Percentiles rank a stretch among this genome's conserved stretches.
Evolutionary conservation across 768 basidiomycete species (phyloP).

Genomic region (Psilocybe subaeruginosa): DNA sequence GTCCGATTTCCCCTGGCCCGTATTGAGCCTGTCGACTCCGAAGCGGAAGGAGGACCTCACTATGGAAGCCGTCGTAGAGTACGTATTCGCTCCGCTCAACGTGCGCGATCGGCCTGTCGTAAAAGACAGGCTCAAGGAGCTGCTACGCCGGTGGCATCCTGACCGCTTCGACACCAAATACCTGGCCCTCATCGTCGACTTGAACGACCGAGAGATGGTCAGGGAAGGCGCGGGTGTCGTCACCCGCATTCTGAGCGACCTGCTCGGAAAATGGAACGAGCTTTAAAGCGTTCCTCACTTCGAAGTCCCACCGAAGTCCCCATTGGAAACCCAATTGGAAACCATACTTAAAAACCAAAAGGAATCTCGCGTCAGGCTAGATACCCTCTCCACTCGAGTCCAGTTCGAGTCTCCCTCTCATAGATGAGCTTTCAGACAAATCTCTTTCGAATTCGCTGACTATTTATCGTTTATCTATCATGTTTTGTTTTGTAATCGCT

Average conservation of each 20-base stretch:
- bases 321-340: background rate
- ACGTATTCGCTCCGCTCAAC: slow-evolving; percentile 22
- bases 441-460: background rate
- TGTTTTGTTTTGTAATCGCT: slow-evolving; percentile 14
- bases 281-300: slow-evolving; percentile 3
- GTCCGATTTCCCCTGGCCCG: slow-evolving; percentile 29
- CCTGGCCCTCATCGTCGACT: slow-evolving; percentile 18
- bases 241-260: slow-evolving; percentile 24
- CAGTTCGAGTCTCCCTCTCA: background rate
- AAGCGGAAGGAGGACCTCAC: slow-evolving; percentile 22
- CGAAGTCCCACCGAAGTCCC: background rate
- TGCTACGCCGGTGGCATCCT: slow-evolving; percentile 26
- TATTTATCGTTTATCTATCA: slow-evolving; percentile 17
- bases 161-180: slow-evolving; percentile 27
- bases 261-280: slow-evolving; percentile 25
- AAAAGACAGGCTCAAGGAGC: slow-evolving; percentile 24
- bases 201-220: slow-evolving; percentile 24
- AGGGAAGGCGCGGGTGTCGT: slow-evolving; percentile 24
- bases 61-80: slow-evolving; percentile 20
- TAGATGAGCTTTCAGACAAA: slow-evolving; percentile 4
- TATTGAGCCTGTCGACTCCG: slow-evolving; percentile 23
- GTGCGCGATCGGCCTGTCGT: slow-evolving; percentile 17
- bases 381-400: background rate
- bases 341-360: background rate
- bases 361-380: slow-evolving; percentile 1